Conservation (phyloP, 139 green algal genomes). For the Choricystis sp. region DNA sequence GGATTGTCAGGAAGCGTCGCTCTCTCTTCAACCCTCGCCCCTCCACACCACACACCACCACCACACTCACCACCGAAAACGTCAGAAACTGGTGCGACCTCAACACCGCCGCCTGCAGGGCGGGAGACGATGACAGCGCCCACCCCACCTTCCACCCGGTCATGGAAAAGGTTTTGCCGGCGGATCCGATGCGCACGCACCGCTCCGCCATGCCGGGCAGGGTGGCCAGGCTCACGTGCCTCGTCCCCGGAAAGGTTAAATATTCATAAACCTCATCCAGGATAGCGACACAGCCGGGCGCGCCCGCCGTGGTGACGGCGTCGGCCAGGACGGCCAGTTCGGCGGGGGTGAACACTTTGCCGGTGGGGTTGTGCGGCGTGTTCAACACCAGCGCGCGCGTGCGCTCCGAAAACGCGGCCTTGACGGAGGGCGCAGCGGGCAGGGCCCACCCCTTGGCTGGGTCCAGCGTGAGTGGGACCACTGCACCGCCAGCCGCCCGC, state of each 20-base stretch:
- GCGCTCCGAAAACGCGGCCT: slow-evolving; percentile 18
- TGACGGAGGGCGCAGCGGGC: slow-evolving; percentile 7
- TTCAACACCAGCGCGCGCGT: slow-evolving; percentile 66
- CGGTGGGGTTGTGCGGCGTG: slow-evolving; percentile 68
- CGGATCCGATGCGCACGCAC: slow-evolving; percentile 45
- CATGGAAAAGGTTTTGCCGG: slow-evolving; percentile 74
- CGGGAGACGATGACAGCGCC: slow-evolving; percentile 47
- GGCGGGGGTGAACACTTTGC: slow-evolving; percentile 41
- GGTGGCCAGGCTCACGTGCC: slow-evolving; percentile 37
- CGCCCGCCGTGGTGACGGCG: slow-evolving; percentile 14
- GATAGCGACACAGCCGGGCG: slow-evolving; percentile 38
- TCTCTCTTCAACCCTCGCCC: too few relatives aligned
- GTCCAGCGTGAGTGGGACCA: slow-evolving; percentile 20
- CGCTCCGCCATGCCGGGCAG: slow-evolving; percentile 52
- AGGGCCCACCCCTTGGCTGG: slow-evolving; percentile 32
- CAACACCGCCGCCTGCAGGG: slow-evolving; percentile 41
- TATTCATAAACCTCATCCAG: slow-evolving; percentile 40
- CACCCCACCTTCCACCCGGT: slow-evolving; percentile 78
- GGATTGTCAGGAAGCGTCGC: too few relatives aligned
- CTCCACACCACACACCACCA: too few relatives aligned
- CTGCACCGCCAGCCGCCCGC: slow-evolving; percentile 16
- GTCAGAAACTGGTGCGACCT: slow-evolving; percentile 70
- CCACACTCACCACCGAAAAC: too few relatives aligned
- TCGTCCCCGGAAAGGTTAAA: slow-evolving; percentile 6
- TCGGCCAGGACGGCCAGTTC: slow-evolving; percentile 52